These are phyloP conservation scores for Gliomastix tumulicola DNA, from an alignment of 2,329 filamentous ascomycete species.

Conservation along the genomic window DNA sequence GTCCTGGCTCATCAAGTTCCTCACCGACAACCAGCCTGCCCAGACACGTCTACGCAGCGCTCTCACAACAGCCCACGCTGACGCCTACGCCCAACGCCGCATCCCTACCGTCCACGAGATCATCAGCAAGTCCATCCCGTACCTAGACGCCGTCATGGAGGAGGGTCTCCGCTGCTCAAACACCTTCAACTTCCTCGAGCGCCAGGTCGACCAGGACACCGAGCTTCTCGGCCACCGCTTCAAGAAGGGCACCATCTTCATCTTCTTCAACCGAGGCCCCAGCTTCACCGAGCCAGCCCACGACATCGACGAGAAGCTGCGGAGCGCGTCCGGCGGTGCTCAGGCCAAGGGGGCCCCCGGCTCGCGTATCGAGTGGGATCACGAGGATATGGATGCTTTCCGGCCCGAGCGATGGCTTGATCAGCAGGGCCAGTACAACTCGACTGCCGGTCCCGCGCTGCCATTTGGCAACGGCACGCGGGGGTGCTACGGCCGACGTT, in stretches of 20 bases:
- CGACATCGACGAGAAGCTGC: conserved; percentile 6
- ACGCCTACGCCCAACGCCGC: conserved; percentile 10
- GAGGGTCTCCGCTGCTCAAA: conserved; percentile 17
- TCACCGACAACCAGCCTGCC: conserved; percentile 5
- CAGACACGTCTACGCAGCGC: conserved; percentile 12
- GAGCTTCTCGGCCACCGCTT: conserved; percentile 14
- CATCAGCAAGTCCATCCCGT: conserved; percentile 10
- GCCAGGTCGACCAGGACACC: conserved; percentile 10
- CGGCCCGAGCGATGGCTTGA: conserved; percentile 6
- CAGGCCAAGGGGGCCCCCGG: background rate
- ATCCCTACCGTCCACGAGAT: conserved; percentile 14
- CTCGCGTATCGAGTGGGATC: conserved; percentile 5
- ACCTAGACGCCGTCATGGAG: conserved; percentile 20
- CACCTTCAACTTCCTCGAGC: conserved; percentile 2
- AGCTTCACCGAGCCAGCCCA: conserved; percentile 5
- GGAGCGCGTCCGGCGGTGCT: background rate
- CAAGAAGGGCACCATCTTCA: conserved; percentile 14
- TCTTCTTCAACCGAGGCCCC: background rate
- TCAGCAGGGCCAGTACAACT: conserved; percentile 12
- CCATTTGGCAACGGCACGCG: conserved; percentile 24
- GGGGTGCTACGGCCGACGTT: conserved; percentile 24
- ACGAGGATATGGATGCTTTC: conserved; percentile 5
- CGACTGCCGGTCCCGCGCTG: conserved; percentile 19
- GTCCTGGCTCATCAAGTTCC: conserved; percentile 13
- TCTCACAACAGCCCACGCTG: conserved; percentile 7